Base-by-base conservation (phyloP, 805 yeast species). In the Torulaspora franciscae region DNA sequence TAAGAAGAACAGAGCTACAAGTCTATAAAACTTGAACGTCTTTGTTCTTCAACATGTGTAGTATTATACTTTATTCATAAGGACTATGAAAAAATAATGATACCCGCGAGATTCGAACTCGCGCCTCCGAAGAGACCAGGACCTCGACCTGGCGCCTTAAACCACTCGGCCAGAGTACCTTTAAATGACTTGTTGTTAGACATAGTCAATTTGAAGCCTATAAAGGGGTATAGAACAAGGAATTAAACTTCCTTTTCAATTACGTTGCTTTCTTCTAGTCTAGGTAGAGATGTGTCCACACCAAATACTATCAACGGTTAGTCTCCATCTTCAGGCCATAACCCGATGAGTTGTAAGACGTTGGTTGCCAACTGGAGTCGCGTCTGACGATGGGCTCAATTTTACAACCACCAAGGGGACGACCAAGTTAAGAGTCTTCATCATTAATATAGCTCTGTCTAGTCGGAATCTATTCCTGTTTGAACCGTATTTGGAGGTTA, bases 21-120 rank as follows among this genome's bases (percentile, higher is more conserved):
- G 19, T 5, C n/a, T 9, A 6, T 11, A 11, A 14, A 35, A 7
- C 29, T 24, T 15, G 28, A 35, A 24, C 22, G 22, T 3, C 22
- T 19, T 9, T 25, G 26, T 25, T 15, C 23, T 9, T 36, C 32
- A 15, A 36, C 29, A 17, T 25, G 32, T 15, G 23, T 15, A 7
- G 8, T 10, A 14, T 17, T 22, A 37, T 1, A 26, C 32, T 14
- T 14, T 30, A 30, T 14, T 23, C 6, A 37, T 3, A 9, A 13
- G 15, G 13, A 9, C 4, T 11, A 30, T 34, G 49, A 61, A 64
- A 64, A 69, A 61, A 65, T 64, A 61, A 53, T 80, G 85, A 80
- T 79, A 79, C 77, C 81, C 80, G 83, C 77, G 85, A 81, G 85
- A 79, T 80, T 80, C 85, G 85, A 80, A 80, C 85, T 81, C 85